Base-by-base conservation (phyloP, 495 filamentous ascomycete genomes). In the Recurvomyces mirabilis region DNA sequence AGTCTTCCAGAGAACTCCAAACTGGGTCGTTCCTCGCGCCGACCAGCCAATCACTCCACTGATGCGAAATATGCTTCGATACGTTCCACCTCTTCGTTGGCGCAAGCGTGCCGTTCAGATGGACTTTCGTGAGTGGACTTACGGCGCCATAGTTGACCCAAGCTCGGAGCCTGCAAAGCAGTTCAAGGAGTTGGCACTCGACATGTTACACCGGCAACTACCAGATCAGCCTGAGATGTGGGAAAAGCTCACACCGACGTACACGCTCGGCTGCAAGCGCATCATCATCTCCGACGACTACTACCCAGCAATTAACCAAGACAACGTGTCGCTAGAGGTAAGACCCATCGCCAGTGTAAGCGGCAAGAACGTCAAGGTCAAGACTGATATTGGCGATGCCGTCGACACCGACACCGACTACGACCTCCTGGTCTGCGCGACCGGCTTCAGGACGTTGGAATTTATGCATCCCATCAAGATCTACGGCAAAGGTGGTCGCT, bases 1-100 rank as follows among this genome's bases (percentile, higher is more conserved):
- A 0, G 71, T 82, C 34, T 85, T 78, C 56, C 77, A 83, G 46
- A 69, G 81, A 10, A 78, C 74, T 1, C 77, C 79, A 3, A 81
- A 81, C 36, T 84, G 78, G 79, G 65, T 84, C 12, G 62, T 68
- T 7, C 68, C 68, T 5, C 70, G 72, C 17, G 19, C 46, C 5
- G 71, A 75, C 38, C 42, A 36, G 12, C 56, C 60, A n/a, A 47
- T 71, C n/a, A 60, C 67, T 0, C 13, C 63, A 3, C 21, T 70
- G 12, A 52, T 65, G 39, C 58, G 60, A 21, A 45, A 55, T 18
- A n/a, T 59, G 25, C 55, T 70, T 11, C 65, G 54, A 15, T 73
- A 70, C 40, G 11, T 69, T 0, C 73, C 69, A 6, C 67, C 64
- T 0, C 37, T 70, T 10, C 68, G 65, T 5, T 66, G 64, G 60